Conservation (phyloP, 345 rosid species). For the Crucihimalaya himalaica region DNA sequence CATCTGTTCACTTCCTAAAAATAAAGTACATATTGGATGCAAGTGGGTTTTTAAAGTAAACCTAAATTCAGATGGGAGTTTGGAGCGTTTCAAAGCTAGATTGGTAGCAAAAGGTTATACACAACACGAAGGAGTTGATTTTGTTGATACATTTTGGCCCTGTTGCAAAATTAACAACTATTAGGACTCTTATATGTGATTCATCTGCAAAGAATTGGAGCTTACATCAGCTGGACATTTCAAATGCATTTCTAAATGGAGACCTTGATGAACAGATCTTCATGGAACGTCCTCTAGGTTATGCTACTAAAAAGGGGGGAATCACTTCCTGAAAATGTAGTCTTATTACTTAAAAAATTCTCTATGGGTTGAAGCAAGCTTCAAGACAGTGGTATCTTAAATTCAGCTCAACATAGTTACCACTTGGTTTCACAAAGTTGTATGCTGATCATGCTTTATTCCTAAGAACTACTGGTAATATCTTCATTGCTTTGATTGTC, state of each 20-base stretch:
- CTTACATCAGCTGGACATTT: not conserved
- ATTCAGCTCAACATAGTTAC: no score
- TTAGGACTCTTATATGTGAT: accelerated
- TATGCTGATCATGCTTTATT: no score
- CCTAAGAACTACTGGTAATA: no score
- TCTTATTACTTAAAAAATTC: no score
- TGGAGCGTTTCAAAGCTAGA: not conserved
- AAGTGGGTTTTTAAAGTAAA: not conserved
- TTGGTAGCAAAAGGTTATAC: not conserved
- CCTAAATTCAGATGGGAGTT: not conserved
- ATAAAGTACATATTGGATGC: not conserved
- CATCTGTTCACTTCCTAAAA: no score
- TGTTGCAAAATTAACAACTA: not conserved
- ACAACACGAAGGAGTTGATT: not conserved
- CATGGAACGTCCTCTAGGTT: not conserved
- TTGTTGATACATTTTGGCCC: not conserved
- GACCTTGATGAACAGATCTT: not conserved
- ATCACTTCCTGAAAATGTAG: no score
- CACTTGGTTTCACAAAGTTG: no score
- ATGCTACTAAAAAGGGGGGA: no score
- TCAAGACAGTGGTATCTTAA: no score
- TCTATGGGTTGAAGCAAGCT: no score
- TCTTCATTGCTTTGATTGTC: no score
- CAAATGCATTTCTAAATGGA: not conserved
- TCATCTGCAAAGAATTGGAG: not conserved